A percentile compares a stretch with the other conserved stretches of the same genome.
phyloP scores from a whole-genome alignment of 2,329 filamentous ascomycete genomes.

The Aspergillus sojae region DNA sequence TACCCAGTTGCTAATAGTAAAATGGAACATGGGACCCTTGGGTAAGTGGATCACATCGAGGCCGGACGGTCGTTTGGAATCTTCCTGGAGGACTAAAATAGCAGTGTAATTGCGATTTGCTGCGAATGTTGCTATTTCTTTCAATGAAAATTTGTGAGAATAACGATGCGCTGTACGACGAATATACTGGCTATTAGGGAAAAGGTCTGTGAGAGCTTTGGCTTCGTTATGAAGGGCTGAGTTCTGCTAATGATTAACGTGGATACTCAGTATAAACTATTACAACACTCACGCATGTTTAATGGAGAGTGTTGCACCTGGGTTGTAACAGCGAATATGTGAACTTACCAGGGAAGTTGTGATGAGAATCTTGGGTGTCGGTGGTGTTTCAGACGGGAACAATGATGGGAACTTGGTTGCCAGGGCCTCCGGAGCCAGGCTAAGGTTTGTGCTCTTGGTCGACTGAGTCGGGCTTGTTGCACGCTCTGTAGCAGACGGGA shows the following conservation, averaged over 20 bases:
- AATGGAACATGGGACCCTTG: constrained; percentile 86
- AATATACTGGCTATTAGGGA: constrained; percentile 81
- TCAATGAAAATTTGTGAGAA: constrained; percentile 85
- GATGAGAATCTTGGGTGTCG: constrained; percentile 80
- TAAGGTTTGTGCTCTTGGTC: constrained; percentile 61
- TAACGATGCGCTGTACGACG: constrained; percentile 81
- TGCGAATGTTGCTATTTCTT: constrained; percentile 87
- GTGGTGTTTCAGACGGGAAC: constrained; percentile 56
- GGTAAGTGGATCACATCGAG: constrained; percentile 85
- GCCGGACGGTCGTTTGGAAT: constrained; percentile 80
- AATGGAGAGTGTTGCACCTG: background rate
- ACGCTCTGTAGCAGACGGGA: constrained; percentile 48
- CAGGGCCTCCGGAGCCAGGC: constrained; percentile 62
- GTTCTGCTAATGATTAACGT: constrained; percentile 50
- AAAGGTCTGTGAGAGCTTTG: constrained; percentile 73
- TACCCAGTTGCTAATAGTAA: constrained; percentile 86
- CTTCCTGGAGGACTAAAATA: constrained; percentile 83
- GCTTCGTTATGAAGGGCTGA: constrained; percentile 85
- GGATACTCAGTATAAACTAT: too few species aligned
- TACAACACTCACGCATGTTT: background rate
- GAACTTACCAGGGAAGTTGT: constrained; percentile 70
- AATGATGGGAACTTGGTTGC: constrained; percentile 63
- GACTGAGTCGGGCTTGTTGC: constrained; percentile 59
- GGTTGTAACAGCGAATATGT: background rate
- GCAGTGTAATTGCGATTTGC: constrained; percentile 80